Conservation (phyloP, 192 early-diverging fungal species). For the Backusella circina region DNA sequence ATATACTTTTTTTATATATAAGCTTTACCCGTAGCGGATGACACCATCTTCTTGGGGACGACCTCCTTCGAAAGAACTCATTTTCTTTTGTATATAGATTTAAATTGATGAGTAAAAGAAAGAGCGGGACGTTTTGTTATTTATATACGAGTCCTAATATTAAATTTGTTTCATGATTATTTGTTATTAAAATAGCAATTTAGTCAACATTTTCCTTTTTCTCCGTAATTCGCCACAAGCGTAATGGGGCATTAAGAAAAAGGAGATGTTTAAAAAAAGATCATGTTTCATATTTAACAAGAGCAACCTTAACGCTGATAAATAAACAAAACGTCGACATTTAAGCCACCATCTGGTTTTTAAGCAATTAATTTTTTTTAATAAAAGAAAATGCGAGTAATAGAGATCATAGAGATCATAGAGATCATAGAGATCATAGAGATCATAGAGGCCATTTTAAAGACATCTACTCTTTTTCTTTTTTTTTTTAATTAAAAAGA, state of each 20-base stretch:
- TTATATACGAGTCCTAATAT: neutral
- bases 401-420: no score
- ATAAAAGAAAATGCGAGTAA: neutral
- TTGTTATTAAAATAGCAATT: neutral
- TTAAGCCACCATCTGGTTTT: neutral
- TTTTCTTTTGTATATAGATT: neutral
- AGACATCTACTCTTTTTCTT: neutral
- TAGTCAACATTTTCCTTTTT: neutral
- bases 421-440: no score
- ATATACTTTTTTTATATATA: neutral
- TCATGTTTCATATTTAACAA: neutral
- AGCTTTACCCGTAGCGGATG: slow-evolving; percentile 3
- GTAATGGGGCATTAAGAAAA: neutral
- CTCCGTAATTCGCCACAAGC: neutral
- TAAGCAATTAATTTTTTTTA: neutral
- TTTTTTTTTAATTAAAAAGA: neutral
- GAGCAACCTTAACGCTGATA: neutral
- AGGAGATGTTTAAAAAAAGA: neutral
- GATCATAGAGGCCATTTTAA: neutral
- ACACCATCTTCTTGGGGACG: slow-evolving; percentile 3
- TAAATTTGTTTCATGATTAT: neutral
- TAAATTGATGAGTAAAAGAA: neutral
- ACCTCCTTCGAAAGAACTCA: neutral
- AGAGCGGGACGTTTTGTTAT: neutral
- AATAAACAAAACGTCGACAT: neutral